Base-by-base conservation (phyloP, 306 rosid species). In the Cicer bijugum region DNA sequence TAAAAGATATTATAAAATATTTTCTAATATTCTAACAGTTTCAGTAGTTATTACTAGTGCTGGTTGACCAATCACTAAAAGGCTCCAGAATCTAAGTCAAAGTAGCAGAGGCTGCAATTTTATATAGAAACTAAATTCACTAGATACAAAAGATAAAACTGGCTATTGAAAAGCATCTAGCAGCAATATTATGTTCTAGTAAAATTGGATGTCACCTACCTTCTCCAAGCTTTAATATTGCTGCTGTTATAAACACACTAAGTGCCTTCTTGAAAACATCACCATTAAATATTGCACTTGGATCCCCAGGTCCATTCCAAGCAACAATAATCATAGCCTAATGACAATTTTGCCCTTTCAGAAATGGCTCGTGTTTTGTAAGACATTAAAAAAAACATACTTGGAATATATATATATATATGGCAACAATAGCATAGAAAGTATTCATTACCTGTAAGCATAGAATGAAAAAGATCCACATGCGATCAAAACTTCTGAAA, bases 271-370 rank as follows among this genome's bases (percentile, higher is more conserved):
- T 89, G 92, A 94, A 87, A 72, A 91, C 98, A 69, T 83, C 85
- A 38, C 51, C 78, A 16, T 77, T 48, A 76, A 94, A 91, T 55
- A 91, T 75, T 72, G 91, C 83, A 78, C 81, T 84, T 46, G 88
- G 94, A 69, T 88, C 87, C 79, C 97, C 98, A 38, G 92, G 46
- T 67, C 97, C 92, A 76, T 91, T 91, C 97, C 98, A 94, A 59
- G 98, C 90, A 83, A 91, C 84, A 79, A 94, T 91, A 56, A 94
- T 94, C 98, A 94, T 94, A 55, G 89, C 98, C 98, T 94, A 74
- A 38, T 4, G 39, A 71, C 50, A 77, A 78, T 75, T 33, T 12
- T 72, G 67, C 52, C 42, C 71, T 15, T 64, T 84, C 71, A 87
- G 75, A 61, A 83, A 57, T 46, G 47, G 35, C 40, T 42, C 53